These are phyloP conservation scores for Lactarius vividus DNA, from an alignment of 768 basidiomycete genomes.

Conservation along the genomic window DNA sequence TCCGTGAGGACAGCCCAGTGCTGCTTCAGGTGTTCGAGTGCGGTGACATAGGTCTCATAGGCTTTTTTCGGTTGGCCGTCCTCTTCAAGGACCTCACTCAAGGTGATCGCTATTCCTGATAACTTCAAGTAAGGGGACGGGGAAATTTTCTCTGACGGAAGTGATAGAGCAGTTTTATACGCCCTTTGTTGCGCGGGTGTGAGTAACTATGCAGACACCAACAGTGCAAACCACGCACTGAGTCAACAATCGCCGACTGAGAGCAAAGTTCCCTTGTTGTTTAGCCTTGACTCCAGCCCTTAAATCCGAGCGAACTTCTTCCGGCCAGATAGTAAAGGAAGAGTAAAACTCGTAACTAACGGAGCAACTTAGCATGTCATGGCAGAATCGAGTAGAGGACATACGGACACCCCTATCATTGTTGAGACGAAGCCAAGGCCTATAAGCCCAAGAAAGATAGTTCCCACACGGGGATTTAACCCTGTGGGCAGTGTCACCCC, in stretches of 20 bases:
- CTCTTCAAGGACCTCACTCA: slow-evolving; percentile 56
- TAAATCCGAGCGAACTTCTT: slow-evolving; percentile 58
- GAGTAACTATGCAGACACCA: neutral
- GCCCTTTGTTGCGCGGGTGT: slow-evolving; percentile 40
- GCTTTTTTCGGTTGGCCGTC: slow-evolving; percentile 36
- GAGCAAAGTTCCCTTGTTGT: slow-evolving; percentile 50
- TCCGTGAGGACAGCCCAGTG: slow-evolving; percentile 31
- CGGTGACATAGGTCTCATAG: slow-evolving; percentile 28
- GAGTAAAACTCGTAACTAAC: slow-evolving; percentile 55
- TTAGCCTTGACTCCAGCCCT: slow-evolving; percentile 64
- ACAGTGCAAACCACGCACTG: slow-evolving; percentile 41
- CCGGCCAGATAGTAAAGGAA: slow-evolving; percentile 64
- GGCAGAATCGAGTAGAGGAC: neutral
- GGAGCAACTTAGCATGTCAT: slow-evolving; percentile 31
- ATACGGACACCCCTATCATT: slow-evolving; percentile 24
- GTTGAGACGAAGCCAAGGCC: slow-evolving; percentile 22
- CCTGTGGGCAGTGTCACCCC: neutral
- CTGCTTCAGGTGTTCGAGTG: slow-evolving; percentile 33
- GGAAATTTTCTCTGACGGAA: slow-evolving; percentile 39
- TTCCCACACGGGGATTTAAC: slow-evolving; percentile 15
- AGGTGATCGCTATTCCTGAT: slow-evolving; percentile 60
- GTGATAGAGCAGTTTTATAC: slow-evolving; percentile 49
- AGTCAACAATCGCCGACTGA: slow-evolving; percentile 51
- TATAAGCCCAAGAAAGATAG: slow-evolving; percentile 20
- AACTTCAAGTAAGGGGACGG: slow-evolving; percentile 60